phyloP scores from a whole-genome alignment of 2,329 filamentous ascomycete genomes.

The Dactylellina parvicollis region DNA sequence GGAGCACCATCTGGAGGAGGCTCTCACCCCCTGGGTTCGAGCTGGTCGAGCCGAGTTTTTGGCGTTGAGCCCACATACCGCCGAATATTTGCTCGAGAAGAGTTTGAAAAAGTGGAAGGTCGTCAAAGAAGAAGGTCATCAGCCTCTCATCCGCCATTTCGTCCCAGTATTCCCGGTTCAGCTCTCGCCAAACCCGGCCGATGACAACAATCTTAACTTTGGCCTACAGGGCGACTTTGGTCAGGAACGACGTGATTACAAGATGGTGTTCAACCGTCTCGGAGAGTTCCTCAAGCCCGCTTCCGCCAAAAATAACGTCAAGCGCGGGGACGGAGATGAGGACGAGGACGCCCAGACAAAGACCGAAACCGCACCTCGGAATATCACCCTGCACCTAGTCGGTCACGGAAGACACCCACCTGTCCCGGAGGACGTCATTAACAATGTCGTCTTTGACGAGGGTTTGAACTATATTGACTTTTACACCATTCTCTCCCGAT shows the following conservation, averaged over 20 bases:
- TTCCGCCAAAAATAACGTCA: constrained; percentile 15
- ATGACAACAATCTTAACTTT: constrained; percentile 55
- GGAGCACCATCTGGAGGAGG: constrained; percentile 50
- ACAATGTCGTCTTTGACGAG: constrained; percentile 58
- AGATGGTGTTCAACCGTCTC: constrained; percentile 57
- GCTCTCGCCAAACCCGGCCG: constrained; percentile 31
- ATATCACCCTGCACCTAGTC: constrained; percentile 57
- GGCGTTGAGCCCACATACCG: constrained; percentile 57
- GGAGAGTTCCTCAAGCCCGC: constrained; percentile 54
- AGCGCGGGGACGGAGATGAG: constrained; percentile 28
- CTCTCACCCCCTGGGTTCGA: constrained; percentile 56
- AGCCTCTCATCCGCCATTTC: constrained; percentile 55
- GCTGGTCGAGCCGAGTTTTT: constrained; percentile 57
- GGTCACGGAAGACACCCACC: constrained; percentile 56
- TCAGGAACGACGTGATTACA: constrained; percentile 57
- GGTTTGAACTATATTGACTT: constrained; percentile 58
- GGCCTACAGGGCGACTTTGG: constrained; percentile 59
- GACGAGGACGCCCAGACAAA: constrained; percentile 41
- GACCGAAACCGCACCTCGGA: constrained; percentile 21
- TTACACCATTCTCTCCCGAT: constrained; percentile 57
- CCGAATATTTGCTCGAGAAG: constrained; percentile 56
- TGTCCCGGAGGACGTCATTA: constrained; percentile 55
- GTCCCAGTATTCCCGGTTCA: constrained; percentile 59
- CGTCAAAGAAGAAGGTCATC: constrained; percentile 43
- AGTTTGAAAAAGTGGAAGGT: constrained; percentile 56